Conservation (phyloP, 164 flowering plant species). For the Dillenia turbinata region DNA sequence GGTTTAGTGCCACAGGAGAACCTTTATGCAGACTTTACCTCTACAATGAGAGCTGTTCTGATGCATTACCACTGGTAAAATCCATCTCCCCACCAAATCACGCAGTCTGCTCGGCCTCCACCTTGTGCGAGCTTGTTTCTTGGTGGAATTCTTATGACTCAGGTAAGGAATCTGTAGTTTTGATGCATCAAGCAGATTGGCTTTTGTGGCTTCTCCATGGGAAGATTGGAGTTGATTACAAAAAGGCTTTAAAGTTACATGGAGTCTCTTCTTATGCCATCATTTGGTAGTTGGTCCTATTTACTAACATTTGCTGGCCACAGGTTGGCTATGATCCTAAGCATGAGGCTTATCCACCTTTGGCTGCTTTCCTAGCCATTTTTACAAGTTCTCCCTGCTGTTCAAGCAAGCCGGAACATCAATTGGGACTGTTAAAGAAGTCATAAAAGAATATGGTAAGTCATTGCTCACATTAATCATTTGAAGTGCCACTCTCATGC, state of each 20-base stretch:
- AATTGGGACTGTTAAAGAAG: slow-evolving; percentile 56
- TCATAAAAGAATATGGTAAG: slow-evolving; percentile 53
- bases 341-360: slow-evolving; percentile 63
- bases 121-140: slow-evolving; percentile 81
- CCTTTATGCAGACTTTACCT: slow-evolving; percentile 69
- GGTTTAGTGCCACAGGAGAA: slow-evolving; percentile 68
- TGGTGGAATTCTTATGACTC: slow-evolving; percentile 66
- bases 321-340: slow-evolving; percentile 99
- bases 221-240: slow-evolving; percentile 90
- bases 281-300: too few species aligned
- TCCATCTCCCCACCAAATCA: slow-evolving; percentile 87
- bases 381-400: slow-evolving; percentile 61
- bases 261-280: too few species aligned
- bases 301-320: slow-evolving; percentile 4
- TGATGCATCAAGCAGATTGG: slow-evolving; percentile 98
- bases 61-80: slow-evolving; percentile 75
- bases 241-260: slow-evolving; percentile 84
- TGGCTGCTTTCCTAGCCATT: slow-evolving; percentile 91
- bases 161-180: slow-evolving; percentile 47
- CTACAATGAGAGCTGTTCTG: slow-evolving; percentile 81
- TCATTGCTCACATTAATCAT: slow-evolving; percentile 2
- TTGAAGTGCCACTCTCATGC: neutral
- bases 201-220: slow-evolving; percentile 94
- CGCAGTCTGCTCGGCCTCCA: slow-evolving; percentile 90
- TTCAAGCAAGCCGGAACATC: slow-evolving; percentile 74